Conservation (phyloP, 1,284 basidiomycete species). For the Gymnopus androsaceus region DNA sequence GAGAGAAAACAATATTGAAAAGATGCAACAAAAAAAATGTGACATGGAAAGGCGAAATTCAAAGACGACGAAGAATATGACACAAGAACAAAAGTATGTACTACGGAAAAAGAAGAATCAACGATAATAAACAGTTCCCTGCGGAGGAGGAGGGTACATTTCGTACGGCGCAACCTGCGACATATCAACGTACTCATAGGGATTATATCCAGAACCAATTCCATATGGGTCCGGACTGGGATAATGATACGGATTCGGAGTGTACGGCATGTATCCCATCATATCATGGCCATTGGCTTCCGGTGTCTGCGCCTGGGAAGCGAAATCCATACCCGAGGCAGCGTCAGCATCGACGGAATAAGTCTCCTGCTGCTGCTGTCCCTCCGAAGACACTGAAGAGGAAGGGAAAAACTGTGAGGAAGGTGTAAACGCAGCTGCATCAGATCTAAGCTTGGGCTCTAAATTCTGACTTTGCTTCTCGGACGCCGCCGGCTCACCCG, state of each 20-base stretch:
- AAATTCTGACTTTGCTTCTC: too few species aligned
- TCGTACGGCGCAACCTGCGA: slow-evolving; percentile 66
- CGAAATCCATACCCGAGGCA: slow-evolving; percentile 19
- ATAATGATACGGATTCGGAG: slow-evolving; percentile 59
- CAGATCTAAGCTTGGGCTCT: slow-evolving; percentile 45
- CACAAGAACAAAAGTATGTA: neutral
- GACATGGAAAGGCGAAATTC: neutral
- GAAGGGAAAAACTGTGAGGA: slow-evolving; percentile 18
- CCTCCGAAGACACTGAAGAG: neutral
- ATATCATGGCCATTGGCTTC: slow-evolving; percentile 32
- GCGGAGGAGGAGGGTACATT: slow-evolving; percentile 54
- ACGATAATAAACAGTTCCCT: slow-evolving; percentile 58
- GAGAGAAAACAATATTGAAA: too few species aligned
- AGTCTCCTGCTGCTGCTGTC: too few species aligned
- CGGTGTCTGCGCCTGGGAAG: too few species aligned
- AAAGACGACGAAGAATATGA: neutral
- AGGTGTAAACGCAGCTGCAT: slow-evolving; percentile 49
- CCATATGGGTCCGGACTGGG: too few species aligned
- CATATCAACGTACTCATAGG: slow-evolving; percentile 64
- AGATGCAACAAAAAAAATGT: too few species aligned
- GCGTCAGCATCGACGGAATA: slow-evolving; percentile 16
- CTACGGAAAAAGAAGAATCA: slow-evolving; percentile 1
- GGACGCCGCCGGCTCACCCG: slow-evolving; percentile 36
- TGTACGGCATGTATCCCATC: slow-evolving; percentile 56
- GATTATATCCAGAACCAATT: slow-evolving; percentile 57